Percentiles rank a stretch among this genome's conserved stretches.
Evolutionary conservation across 208 protist genomes (phyloP).

Genomic region (Wallacemonas collosoma): DNA sequence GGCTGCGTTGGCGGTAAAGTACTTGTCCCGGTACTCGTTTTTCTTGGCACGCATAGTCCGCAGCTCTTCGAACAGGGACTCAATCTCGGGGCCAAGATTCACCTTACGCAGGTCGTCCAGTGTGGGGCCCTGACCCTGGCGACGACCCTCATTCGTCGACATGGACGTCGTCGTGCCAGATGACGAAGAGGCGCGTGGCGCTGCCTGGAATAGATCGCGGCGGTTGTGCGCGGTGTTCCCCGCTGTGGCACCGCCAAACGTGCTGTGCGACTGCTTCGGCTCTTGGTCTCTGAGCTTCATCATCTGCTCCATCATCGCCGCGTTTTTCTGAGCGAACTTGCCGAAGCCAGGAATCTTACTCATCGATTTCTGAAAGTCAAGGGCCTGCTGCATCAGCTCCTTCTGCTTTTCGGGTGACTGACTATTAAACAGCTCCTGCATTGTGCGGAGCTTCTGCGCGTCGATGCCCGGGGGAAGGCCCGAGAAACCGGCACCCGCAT

Average conservation of each 20-base stretch:
- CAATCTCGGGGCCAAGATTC: conserved; percentile 87
- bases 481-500: conserved; percentile 8
- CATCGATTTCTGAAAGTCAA: conserved; percentile 84
- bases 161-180: not conserved
- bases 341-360: conserved; percentile 73
- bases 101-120: conserved; percentile 84
- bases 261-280: conserved; percentile 22
- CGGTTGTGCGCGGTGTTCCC: conserved; percentile 16
- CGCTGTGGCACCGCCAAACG: conserved; percentile 7
- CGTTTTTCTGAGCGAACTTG: conserved; percentile 71
- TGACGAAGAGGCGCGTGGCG: conserved; percentile 12
- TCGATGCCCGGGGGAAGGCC: conserved; percentile 62
- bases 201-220: conserved; percentile 8
- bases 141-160: not conserved
- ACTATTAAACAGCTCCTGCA: conserved; percentile 79
- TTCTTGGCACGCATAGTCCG: conserved; percentile 70
- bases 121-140: conserved; percentile 41
- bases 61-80: conserved; percentile 86
- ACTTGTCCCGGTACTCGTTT: conserved; percentile 83
- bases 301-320: conserved; percentile 70
- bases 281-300: conserved; percentile 40
- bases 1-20: conserved; percentile 31
- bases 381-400: conserved; percentile 83
- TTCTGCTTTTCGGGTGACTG: conserved; percentile 78
- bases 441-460: conserved; percentile 55